Evolutionary conservation across 1,139 yeast species (phyloP).

Genomic region (Groenewaldozyma auringiensis): DNA sequence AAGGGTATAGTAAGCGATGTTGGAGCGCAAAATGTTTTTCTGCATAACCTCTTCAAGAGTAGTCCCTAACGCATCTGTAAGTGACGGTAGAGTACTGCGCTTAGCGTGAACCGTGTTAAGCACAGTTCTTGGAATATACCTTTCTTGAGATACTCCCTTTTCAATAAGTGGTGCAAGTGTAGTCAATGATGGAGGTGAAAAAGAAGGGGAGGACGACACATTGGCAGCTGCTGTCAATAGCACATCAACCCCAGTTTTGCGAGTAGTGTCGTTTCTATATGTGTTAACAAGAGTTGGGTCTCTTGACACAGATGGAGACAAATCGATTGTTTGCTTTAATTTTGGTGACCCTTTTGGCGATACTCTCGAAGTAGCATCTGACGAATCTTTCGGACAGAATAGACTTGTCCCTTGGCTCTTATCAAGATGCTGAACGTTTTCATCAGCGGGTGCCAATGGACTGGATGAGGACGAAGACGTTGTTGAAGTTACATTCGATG

Average conservation of each 20-base stretch:
- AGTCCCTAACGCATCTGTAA: neutral
- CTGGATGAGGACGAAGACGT: too few relatives aligned
- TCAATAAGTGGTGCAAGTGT: neutral
- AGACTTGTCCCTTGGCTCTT: too few relatives aligned
- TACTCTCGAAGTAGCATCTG: neutral
- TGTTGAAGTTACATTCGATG: neutral
- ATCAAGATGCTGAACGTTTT: too few relatives aligned
- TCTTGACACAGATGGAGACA: neutral
- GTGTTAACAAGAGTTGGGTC: neutral
- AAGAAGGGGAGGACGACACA: too few relatives aligned
- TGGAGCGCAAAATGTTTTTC: neutral
- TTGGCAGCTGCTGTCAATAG: neutral
- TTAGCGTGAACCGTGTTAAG: neutral
- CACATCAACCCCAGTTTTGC: neutral
- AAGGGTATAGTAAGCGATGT: neutral
- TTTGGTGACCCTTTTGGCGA: neutral
- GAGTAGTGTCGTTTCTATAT: neutral
- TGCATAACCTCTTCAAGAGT: neutral
- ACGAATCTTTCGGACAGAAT: too few relatives aligned
- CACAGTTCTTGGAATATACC: neutral
- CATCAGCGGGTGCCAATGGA: too few relatives aligned
- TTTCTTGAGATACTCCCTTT: too few relatives aligned
- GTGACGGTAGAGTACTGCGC: neutral
- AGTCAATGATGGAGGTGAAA: too few relatives aligned
- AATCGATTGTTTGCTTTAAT: neutral